Evolutionary conservation across 495 filamentous ascomycete genomes (phyloP), one percentile per base, ranked within the genome.

Genomic region (Margaritispora aquatica): DNA sequence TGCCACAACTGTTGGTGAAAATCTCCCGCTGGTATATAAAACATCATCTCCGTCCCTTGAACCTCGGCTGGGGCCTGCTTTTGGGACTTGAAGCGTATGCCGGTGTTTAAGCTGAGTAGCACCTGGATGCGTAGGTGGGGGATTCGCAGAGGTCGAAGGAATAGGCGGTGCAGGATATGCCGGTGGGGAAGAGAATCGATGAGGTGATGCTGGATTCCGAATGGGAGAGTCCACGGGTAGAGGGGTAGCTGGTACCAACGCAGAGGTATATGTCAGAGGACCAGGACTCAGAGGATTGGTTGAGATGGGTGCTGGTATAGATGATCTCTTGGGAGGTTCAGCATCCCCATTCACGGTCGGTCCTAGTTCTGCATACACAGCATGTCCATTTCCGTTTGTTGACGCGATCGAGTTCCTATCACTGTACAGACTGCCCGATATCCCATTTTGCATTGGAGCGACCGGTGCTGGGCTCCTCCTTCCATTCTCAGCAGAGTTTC

Each of bases 1-100:
- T n/a, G 71, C 64, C 29, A 71, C 50, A 2, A 67, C 61, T 0
- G 88, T 89, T 0, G 92, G 91, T n/a, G 93, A 96, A 66, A 94
- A 89, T 55, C 90, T 84, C 51, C 90, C 94, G 59, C 78, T 92
- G 23, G 83, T 80, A 50, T 80, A 84, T 1, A 82, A 82, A 23
- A 75, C 78, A 58, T 94, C 88, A 48, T 87, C 84, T 21, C 76
- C 77, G 55, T 83, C 80, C 52, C 75, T 76, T 9, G 79, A 80
- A 20, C 72, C 80, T 19, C 80, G 75, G 19, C 63, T 69, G 19
- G 78, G 64, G 36, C 71, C 67, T 19, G 71, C 64, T 73, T 85
- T 78, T 60, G 94, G 88, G 1, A 97, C 90, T 70, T 97, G 91
- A 26, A 97, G 73, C 0, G 93, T 97, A 73, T 97, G 89, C 57